Conservation (phyloP, 371 early-diverging fungal species). For the Mucor piriformis region DNA sequence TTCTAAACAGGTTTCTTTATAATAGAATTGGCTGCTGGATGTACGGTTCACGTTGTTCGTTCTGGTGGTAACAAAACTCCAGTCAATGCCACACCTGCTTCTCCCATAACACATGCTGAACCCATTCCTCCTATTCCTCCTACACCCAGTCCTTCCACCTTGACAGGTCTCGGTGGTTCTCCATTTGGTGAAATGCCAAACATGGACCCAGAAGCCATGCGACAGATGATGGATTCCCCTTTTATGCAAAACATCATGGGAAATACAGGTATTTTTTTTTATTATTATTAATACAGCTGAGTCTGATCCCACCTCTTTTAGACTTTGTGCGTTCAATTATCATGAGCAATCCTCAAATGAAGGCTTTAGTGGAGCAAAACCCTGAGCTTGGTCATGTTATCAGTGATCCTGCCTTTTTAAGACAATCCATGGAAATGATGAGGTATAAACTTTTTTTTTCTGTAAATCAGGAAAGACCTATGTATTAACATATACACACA, state of each 20-base stretch:
- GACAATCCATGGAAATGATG: slow-evolving; percentile 67
- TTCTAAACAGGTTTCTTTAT: neutral
- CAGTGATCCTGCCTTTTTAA: slow-evolving; percentile 75
- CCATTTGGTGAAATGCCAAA: slow-evolving; percentile 35
- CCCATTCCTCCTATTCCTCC: slow-evolving; percentile 29
- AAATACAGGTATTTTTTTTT: slow-evolving; percentile 38
- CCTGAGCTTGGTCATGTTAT: slow-evolving; percentile 81
- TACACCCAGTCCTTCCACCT: slow-evolving; percentile 21
- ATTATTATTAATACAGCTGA: slow-evolving; percentile 35
- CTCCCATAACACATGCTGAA: slow-evolving; percentile 13
- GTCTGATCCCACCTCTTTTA: too few species aligned
- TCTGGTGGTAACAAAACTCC: slow-evolving; percentile 28
- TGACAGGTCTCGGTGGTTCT: slow-evolving; percentile 22
- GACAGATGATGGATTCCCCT: slow-evolving; percentile 57
- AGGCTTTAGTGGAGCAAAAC: slow-evolving; percentile 70
- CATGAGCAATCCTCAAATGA: slow-evolving; percentile 73
- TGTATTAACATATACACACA: too few species aligned
- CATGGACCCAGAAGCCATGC: slow-evolving; percentile 53
- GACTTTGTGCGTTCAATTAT: slow-evolving; percentile 76
- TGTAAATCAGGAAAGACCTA: too few species aligned
- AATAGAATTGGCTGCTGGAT: slow-evolving; percentile 57
- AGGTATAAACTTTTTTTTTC: too few species aligned
- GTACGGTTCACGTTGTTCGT: slow-evolving; percentile 67
- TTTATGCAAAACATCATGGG: slow-evolving; percentile 50
- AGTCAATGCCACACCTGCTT: slow-evolving; percentile 18